These are phyloP conservation scores for Dendrocalamus sinicus DNA, from an alignment of 176 grass and related monocot species.

Conservation along the genomic window DNA sequence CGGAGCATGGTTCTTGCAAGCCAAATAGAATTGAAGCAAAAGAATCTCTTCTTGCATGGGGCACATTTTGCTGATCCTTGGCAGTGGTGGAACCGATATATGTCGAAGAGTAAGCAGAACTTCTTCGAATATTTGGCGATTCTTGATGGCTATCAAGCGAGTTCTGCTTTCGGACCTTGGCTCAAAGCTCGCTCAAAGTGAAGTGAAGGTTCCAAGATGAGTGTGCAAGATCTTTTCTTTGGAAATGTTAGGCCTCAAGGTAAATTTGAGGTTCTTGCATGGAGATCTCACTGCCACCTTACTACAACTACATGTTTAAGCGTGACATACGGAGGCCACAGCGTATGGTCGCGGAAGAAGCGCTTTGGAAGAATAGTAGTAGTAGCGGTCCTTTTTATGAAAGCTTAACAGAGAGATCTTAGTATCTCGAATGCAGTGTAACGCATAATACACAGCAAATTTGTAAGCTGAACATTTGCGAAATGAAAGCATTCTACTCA, in stretches of 20 bases:
- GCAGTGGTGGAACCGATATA: not conserved
- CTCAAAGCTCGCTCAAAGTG: not conserved
- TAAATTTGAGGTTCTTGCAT: constrained; percentile 17
- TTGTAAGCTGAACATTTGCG: too few relatives aligned
- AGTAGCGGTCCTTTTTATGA: not conserved
- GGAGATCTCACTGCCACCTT: constrained; percentile 30
- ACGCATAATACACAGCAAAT: too few relatives aligned
- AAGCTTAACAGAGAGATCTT: too few relatives aligned
- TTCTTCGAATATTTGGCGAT: not conserved
- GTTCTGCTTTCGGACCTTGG: not conserved
- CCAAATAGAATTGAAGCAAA: not conserved
- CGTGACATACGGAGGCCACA: not conserved
- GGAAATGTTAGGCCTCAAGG: not conserved
- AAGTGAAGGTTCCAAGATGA: not conserved
- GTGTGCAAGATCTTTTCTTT: too few relatives aligned
- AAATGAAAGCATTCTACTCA: too few relatives aligned
- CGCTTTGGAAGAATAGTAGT: not conserved
- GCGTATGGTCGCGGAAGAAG: not conserved
- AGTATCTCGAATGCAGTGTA: too few relatives aligned
- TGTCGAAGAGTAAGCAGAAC: not conserved
- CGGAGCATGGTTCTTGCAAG: not conserved
- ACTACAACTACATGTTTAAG: not conserved
- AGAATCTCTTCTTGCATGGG: not conserved
- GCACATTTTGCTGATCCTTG: not conserved
- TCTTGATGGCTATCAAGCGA: not conserved